Base-by-base conservation (phyloP, 192 early-diverging fungal genomes). In the Rhizoclosmatium sp. region DNA sequence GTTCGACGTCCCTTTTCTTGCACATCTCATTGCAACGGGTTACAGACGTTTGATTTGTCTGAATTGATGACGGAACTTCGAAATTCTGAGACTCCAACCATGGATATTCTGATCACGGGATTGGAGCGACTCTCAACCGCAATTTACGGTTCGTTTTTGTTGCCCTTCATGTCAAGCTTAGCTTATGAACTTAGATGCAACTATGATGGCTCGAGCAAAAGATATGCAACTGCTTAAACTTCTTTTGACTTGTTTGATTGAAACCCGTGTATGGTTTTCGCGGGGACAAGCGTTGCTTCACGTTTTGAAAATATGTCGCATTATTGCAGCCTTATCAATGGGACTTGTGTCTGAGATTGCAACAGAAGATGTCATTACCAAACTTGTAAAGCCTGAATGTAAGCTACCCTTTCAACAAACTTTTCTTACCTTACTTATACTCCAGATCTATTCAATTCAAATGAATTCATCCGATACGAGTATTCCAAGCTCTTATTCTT, bases 401-500 rank as follows among this genome's bases (percentile, higher is more conserved):
- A 46, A 4, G 72, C 16, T 31, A 31, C 31, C 31, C 31, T 31
- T 31, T 31, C 31, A 31, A 31, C 31, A 31, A 31, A 21, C 19
- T 4, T 59, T 59, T 21, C 19, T 59, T 59, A n/a, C 21, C 21
- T 59, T 59, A 59, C 16, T 31, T 31, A 31, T 31, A 7, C 16
- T 59, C 10, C 51, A 83, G 81, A 84, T 80, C 16, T 84, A 54
- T 79, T 79, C 66, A 40, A 78, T 56, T 23, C 68, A 2, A 81
- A 84, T 47, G 69, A 79, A 46, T 65, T 65, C 23, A 62, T 82
- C 19, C 80, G 83, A 39, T 84, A 69, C 44, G 78, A 82, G 39
- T 56, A 73, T 44, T 67, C 82, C 7, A 70, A 81, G 40, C 78
- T 84, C 47, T 21, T 82, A n/a, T 80, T 74, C 47, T 5, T 59